Evolutionary conservation across 2,329 filamentous ascomycete genomes (phyloP), one percentile per base, ranked within the genome.

Genomic region (Hymenoscyphus fructigenus): DNA sequence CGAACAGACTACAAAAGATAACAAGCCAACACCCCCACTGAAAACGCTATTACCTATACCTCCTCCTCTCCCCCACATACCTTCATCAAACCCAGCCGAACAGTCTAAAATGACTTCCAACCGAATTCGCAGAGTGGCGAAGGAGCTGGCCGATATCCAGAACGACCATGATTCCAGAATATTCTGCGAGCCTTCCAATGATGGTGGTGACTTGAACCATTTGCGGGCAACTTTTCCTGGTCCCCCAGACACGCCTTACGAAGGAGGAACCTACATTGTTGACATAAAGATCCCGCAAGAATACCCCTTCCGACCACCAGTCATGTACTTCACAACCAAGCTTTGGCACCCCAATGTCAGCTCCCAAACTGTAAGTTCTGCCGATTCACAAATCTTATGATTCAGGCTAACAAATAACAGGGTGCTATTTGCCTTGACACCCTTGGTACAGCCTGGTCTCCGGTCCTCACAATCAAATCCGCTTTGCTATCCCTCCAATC

Each of bases 301-400:
- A 71, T 99, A 99, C 75, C 95, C 95, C 0, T 99, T 99, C 81
- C 91, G 93, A 72, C 92, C 94, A 3, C 95, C 95, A 4, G 78
- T 86, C 65, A 98, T 99, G 90, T 90, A 87, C 73, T 98, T 98
- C 75, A 86, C 90, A 69, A 99, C 95, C 69, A 93, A 90, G 78
- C 90, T 98, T 72, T 99, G 93, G 93, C 95, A 99, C 77, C 95
- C 95, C 38, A 99, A 99, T 75, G 87, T 99, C 79, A 96, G 91
- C 83, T 94, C 91, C 74, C 91, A 95, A 76, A 97, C 93, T 50
- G 93, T 96, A 80, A 75, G 88, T 82, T 53, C 20, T 26, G 20
- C 7, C 20, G 3, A 14, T 23, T 14, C 17, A 1, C 32, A 14
- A 15, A 41, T n/a, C 14, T 53, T 7, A 32, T 23, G 47, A 32